Evolutionary conservation across 2,329 filamentous ascomycete genomes (phyloP).

Genomic region (Pochonia chlamydosporia): DNA sequence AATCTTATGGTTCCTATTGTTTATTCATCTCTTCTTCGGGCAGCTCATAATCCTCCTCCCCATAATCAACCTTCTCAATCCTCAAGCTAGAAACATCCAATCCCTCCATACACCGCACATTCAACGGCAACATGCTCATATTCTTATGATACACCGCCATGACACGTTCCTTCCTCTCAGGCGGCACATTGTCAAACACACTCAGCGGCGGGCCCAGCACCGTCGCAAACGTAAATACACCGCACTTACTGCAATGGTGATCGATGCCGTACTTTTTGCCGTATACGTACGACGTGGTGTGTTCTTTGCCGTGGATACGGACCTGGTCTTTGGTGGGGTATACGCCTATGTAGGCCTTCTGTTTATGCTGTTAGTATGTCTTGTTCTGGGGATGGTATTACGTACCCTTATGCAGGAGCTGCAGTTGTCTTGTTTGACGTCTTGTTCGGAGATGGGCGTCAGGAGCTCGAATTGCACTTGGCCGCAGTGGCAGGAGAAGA

Average conservation of each 20-base stretch:
- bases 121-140: conserved; percentile 19
- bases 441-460: conserved; percentile 28
- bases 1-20: no score
- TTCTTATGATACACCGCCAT: conserved; percentile 16
- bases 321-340: conserved; percentile 23
- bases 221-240: conserved; percentile 20
- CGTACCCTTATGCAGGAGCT: conserved; percentile 24
- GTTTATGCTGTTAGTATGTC: background rate
- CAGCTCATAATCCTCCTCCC: conserved; percentile 18
- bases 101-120: conserved; percentile 17
- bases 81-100: conserved; percentile 9
- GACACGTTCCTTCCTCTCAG: conserved; percentile 17
- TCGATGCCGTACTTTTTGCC: conserved; percentile 15
- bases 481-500: conserved; percentile 21
- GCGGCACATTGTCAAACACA: conserved; percentile 19
- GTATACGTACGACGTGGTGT: conserved; percentile 19
- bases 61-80: conserved; percentile 15
- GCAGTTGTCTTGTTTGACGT: conserved; percentile 36
- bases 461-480: conserved; percentile 15
- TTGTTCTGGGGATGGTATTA: background rate
- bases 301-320: conserved; percentile 16
- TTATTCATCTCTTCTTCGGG: no score
- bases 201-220: conserved; percentile 23
- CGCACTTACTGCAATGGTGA: conserved; percentile 21
- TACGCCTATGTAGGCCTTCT: conserved; percentile 22